phyloP scores from a whole-genome alignment of 2,329 filamentous ascomycete genomes.

The Meredithiella fracta region DNA sequence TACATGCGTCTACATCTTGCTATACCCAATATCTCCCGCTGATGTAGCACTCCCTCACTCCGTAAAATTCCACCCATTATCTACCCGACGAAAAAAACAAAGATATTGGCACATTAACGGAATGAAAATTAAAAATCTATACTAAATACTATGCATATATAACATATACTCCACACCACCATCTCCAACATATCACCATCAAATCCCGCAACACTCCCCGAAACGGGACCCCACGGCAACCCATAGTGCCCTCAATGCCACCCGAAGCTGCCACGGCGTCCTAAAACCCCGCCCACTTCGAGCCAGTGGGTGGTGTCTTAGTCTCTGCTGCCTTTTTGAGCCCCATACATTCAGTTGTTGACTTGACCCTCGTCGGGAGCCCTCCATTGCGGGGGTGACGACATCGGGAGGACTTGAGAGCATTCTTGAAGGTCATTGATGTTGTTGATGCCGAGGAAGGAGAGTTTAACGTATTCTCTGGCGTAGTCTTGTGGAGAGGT shows the following conservation, averaged over 20 bases:
- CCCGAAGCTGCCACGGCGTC: not conserved
- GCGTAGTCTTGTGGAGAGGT: conserved; percentile 27
- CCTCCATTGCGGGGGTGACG: not conserved
- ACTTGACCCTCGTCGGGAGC: conserved; percentile 16
- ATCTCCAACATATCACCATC: too few relatives aligned
- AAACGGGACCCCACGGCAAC: too few relatives aligned
- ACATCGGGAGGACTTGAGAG: conserved; percentile 31
- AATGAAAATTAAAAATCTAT: too few relatives aligned
- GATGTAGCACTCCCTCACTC: too few relatives aligned
- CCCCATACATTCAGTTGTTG: conserved; percentile 18
- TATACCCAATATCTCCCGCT: too few relatives aligned
- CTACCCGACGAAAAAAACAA: too few relatives aligned
- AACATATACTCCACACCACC: too few relatives aligned
- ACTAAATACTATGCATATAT: too few relatives aligned
- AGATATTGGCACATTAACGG: too few relatives aligned
- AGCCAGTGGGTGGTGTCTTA: not conserved
- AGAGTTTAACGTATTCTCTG: conserved; percentile 36
- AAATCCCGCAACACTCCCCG: too few relatives aligned
- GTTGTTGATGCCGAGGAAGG: conserved; percentile 38
- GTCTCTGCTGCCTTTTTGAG: not conserved
- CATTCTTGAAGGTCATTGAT: conserved; percentile 40
- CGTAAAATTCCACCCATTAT: too few relatives aligned
- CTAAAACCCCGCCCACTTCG: not conserved
- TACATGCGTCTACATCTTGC: too few relatives aligned
- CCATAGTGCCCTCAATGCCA: not conserved